These are phyloP conservation scores for Daldinia caldariorum DNA, from an alignment of 495 filamentous ascomycete species.

Conservation along the genomic window DNA sequence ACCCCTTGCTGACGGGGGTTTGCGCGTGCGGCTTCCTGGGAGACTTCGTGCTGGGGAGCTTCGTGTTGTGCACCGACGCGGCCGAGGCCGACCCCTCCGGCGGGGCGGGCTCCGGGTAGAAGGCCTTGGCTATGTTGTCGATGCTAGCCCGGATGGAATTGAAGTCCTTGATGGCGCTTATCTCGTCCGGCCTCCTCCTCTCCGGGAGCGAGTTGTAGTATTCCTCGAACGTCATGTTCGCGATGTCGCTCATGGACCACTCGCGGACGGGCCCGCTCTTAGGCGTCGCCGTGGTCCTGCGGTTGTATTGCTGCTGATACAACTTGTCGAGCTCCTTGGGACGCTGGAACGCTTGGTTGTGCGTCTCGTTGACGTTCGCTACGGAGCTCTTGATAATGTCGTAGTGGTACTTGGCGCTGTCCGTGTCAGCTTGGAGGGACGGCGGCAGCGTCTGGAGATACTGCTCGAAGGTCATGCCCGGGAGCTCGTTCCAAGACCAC, in stretches of 20 bases:
- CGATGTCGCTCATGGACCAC: not conserved
- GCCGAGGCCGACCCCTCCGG: no score
- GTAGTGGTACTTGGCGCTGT: not conserved
- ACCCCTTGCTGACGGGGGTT: not conserved
- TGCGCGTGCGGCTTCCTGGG: no score
- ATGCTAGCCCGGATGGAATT: not conserved
- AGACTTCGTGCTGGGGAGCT: no score
- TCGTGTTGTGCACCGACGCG: no score
- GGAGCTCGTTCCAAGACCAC: not conserved
- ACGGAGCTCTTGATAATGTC: not conserved
- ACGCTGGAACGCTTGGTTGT: not conserved
- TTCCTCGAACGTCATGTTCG: constrained; percentile 12
- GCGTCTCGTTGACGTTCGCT: not conserved
- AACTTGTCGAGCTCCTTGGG: not conserved
- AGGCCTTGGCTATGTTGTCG: not conserved
- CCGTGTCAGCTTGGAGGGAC: not conserved
- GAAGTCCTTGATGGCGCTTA: not conserved
- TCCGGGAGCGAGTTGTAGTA: constrained; percentile 6
- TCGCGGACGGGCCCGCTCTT: no score
- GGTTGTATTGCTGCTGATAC: not conserved
- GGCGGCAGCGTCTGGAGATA: not conserved
- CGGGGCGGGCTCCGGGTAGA: no score
- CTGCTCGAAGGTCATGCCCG: not conserved
- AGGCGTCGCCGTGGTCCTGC: no score
- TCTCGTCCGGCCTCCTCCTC: not conserved